These are phyloP conservation scores for Cercospora sp. DNA, from an alignment of 2,329 filamentous ascomycete genomes.

Conservation along the genomic window DNA sequence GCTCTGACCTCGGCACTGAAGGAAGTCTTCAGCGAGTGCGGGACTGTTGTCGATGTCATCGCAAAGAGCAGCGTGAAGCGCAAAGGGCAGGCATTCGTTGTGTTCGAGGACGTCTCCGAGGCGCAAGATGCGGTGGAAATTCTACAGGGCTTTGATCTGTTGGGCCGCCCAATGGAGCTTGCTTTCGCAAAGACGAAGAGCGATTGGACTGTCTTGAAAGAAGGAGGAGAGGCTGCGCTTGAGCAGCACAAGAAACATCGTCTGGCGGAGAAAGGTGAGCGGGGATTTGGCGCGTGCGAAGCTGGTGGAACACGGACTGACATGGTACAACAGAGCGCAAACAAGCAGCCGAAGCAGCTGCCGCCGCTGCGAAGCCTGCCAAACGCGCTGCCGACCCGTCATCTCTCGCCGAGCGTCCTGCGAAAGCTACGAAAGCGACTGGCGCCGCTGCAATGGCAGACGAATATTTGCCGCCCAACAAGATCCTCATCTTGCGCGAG, in stretches of 20 bases:
- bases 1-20: conserved; percentile 70
- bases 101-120: conserved; percentile 80
- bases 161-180: conserved; percentile 85
- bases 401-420: conserved; percentile 53
- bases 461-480: conserved; percentile 96
- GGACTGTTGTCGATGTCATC: conserved; percentile 78
- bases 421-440: conserved; percentile 70
- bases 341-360: conserved; percentile 77
- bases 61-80: conserved; percentile 87
- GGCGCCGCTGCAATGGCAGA: conserved; percentile 79
- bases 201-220: conserved; percentile 78
- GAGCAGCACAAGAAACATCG: conserved; percentile 83
- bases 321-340: conserved; percentile 60
- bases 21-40: conserved; percentile 85
- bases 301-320: conserved; percentile 50
- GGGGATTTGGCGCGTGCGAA: background rate
- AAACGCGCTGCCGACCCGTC: conserved; percentile 55
- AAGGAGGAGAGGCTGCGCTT: conserved; percentile 75
- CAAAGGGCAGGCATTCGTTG: conserved; percentile 93
- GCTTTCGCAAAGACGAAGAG: conserved; percentile 79
- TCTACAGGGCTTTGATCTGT: conserved; percentile 87
- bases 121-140: conserved; percentile 82
- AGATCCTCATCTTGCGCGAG: conserved; percentile 92
- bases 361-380: conserved; percentile 58
- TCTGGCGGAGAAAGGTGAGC: conserved; percentile 81